A percentile compares a stretch with the other conserved stretches of the same genome.
phyloP scores from a whole-genome alignment of 768 basidiomycete genomes.

The Suillus tomentosus region DNA sequence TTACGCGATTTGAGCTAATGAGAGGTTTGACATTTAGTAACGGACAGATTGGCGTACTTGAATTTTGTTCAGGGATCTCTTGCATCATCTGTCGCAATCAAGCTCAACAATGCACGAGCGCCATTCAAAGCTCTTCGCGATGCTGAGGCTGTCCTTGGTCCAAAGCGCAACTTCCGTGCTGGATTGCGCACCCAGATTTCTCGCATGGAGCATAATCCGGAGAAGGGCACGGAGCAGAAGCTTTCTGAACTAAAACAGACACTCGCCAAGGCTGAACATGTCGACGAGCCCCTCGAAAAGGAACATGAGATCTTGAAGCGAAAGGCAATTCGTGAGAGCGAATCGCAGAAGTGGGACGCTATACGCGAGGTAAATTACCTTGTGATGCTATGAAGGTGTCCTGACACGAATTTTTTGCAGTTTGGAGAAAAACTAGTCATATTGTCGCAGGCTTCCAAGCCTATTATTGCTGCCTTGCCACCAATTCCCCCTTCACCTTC shows the following conservation, averaged over 20 bases:
- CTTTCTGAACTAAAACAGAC: constrained; percentile 70
- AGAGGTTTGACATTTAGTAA: constrained; percentile 44
- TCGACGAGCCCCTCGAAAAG: constrained; percentile 66
- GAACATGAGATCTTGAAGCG: constrained; percentile 74
- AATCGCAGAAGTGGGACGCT: constrained; percentile 78
- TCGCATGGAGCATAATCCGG: constrained; percentile 66
- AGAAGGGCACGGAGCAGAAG: constrained; percentile 65
- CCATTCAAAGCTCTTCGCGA: constrained; percentile 74
- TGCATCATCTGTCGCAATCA: constrained; percentile 56
- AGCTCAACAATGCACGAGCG: constrained; percentile 62
- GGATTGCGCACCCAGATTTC: constrained; percentile 61
- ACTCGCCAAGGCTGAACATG: constrained; percentile 62
- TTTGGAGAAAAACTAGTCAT: constrained; percentile 81
- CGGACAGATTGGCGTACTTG: constrained; percentile 80
- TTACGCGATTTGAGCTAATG: constrained; percentile 9
- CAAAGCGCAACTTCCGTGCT: constrained; percentile 62
- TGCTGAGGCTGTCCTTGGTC: constrained; percentile 61
- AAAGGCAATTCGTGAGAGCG: constrained; percentile 75
- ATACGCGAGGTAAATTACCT: constrained; percentile 62
- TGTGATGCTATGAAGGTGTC: not conserved
- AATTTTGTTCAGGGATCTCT: constrained; percentile 78
- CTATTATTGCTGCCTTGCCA: constrained; percentile 65
- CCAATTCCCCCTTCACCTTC: constrained; percentile 59
- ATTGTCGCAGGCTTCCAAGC: constrained; percentile 67
- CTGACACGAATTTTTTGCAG: constrained; percentile 38